Evolutionary conservation across 2,329 filamentous ascomycete species (phyloP).

Genomic region (Colletotrichum eleusines): DNA sequence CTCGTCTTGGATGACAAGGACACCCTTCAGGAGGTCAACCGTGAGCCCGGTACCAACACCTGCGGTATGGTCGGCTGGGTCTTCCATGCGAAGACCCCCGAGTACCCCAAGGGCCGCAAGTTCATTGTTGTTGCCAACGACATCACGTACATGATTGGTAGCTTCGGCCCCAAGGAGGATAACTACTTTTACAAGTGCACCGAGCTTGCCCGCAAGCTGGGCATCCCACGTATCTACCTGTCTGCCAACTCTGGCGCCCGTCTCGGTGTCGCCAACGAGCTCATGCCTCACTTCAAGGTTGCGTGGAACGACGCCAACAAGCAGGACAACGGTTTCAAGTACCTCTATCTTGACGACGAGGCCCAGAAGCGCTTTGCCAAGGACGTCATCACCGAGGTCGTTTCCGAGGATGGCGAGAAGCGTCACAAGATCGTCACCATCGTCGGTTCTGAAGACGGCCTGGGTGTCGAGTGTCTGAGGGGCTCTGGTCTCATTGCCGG

Average conservation of each 20-base stretch:
- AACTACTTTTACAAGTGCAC: conserved; percentile 99
- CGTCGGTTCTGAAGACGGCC: conserved; percentile 91
- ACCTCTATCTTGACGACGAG: conserved; percentile 91
- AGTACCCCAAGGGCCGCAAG: conserved; percentile 91
- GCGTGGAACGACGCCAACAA: conserved; percentile 90
- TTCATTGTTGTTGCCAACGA: conserved; percentile 99
- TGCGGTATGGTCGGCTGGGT: conserved; percentile 99
- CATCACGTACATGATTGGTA: conserved; percentile 99
- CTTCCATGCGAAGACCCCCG: conserved; percentile 92
- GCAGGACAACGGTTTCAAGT: conserved; percentile 93
- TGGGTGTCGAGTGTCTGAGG: conserved; percentile 96
- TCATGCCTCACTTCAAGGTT: conserved; percentile 97
- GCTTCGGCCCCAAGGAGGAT: conserved; percentile 96
- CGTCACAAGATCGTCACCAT: conserved; percentile 95
- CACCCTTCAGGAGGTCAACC: conserved; percentile 90
- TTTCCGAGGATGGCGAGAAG: conserved; percentile 88
- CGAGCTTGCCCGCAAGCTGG: conserved; percentile 91
- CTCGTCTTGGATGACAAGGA: conserved; percentile 95
- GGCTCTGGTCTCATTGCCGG: conserved; percentile 98
- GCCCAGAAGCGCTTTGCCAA: conserved; percentile 89
- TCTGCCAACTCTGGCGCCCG: conserved; percentile 99
- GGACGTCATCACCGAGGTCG: conserved; percentile 79
- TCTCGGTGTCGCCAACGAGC: conserved; percentile 94
- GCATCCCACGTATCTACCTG: conserved; percentile 96
- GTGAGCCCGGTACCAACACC: conserved; percentile 93